Evolutionary conservation across 331 rosid genomes (phyloP).

Genomic region (Quercus tomentella): DNA sequence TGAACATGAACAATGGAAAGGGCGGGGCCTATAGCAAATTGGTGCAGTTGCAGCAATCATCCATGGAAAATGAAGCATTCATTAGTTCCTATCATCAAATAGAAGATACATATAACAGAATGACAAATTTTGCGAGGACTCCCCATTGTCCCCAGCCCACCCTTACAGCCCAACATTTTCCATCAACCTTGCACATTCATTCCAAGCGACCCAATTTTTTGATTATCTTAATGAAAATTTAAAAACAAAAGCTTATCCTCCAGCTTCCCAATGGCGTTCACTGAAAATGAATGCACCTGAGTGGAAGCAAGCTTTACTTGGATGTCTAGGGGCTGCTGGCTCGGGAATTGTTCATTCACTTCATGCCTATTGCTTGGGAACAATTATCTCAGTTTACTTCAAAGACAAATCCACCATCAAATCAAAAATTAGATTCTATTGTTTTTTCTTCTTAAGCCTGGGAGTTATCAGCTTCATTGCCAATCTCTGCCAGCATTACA

Average conservation of each 20-base stretch:
- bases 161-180: constrained; percentile 51
- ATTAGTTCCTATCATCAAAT: constrained; percentile 1
- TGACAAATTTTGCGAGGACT: no score
- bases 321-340: constrained; percentile 62
- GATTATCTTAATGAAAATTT: constrained; percentile 9
- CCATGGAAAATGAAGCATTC: not conserved
- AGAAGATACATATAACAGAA: not conserved
- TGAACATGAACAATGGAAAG: constrained; percentile 39
- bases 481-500: constrained; percentile 56
- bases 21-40: constrained; percentile 60
- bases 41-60: constrained; percentile 54
- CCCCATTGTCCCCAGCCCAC: not conserved
- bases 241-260: constrained; percentile 8
- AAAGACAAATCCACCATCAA: constrained; percentile 32
- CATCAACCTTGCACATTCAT: constrained; percentile 33
- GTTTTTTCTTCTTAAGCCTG: constrained; percentile 45
- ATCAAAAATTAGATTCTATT: constrained; percentile 44
- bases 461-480: constrained; percentile 45
- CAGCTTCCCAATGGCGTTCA: constrained; percentile 55
- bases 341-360: constrained; percentile 65
- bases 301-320: constrained; percentile 66
- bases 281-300: constrained; percentile 67
- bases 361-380: constrained; percentile 65
- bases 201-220: constrained; percentile 11
- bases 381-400: constrained; percentile 57